Evolutionary conservation across 352 stramenopile genomes (phyloP), one percentile per base, ranked within the genome.

Genomic region (Achlya hypogyna): DNA sequence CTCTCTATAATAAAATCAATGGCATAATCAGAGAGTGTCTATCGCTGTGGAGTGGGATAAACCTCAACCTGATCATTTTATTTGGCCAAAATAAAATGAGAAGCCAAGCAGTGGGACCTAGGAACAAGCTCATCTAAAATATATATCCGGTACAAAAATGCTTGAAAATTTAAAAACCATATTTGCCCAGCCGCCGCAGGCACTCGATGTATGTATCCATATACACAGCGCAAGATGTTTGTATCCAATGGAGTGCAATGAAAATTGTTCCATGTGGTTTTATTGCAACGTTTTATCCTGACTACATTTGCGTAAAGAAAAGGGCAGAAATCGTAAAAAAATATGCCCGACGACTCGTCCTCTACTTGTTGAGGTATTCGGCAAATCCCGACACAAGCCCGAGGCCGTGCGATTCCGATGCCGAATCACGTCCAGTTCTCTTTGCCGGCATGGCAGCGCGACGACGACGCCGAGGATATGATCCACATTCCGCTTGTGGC

Each of bases 251-350:
- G 38, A 9, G 38, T 18, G 38, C 38, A n/a, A n/a, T n/a, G n/a
- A n/a, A n/a, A n/a, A n/a, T 49, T 49, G 25, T 54, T 10, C 49
- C 49, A 56, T 56, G 49, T 56, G 49, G 42, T 56, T 56, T 56
- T 56, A 27, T 56, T 38, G 25, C 25, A 22, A 56, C 25, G 16
- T 56, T 56, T 56, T 27, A 22, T 56, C 12, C 25, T 56, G 49
- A 16, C 25, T 56, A 56, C 49, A 56, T 56, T 56, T 56, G 25
- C 18, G 31, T 56, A 56, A 20, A 56, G 49, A 56, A 56, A 56
- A 20, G n/a, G n/a, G n/a, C n/a, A n/a, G 25, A 38, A 38, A 56
- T 38, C 25, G 16, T 56, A 56, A 27, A 27, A 38, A 27, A 22
- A 27, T 56, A 56, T 56, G 4, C 25, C 10, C 31, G 49, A 12